Evolutionary conservation across 257 asterid genomes (phyloP), one percentile per base, ranked within the genome.

Genomic region (Paulownia fortunei): DNA sequence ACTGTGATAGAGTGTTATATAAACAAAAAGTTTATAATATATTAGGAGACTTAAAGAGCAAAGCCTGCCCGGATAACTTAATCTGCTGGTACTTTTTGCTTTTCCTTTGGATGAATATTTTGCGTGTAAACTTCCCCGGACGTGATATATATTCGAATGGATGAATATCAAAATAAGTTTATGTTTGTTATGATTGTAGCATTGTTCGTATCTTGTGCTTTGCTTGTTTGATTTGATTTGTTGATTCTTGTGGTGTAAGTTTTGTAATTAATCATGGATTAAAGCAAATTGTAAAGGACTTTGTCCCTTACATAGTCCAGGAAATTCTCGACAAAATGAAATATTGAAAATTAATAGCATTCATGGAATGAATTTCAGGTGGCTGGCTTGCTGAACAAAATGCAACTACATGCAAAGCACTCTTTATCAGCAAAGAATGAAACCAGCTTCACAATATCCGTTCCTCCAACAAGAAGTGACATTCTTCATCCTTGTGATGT

Each of bases 401-500:
- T 95, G 99, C 99, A 95, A 86, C 80, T 95, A 47, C 88, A 84
- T 58, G 96, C 90, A 19, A 74, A 85, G 80, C 74, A 83, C 81
- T 87, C 91, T 26, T 62, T 74, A 52, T 82, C 90, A 26, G 84
- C 82, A 84, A 88, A 88, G 73, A 80, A 83, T 8, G 84, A 84
- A 15, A 83, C 89, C 62, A 78, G 84, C 79, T 88, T 89, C 77
- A 86, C 84, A 41, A 84, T 95, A 61, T 91, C 93, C 5, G 92
- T 88, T 61, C 99, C 99, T 68, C 98, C 98, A 26, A 91, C 96
- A 37, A 88, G 99, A 90, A 95, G 98, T 86, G 99, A 95, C 76
- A 85, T 95, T 82, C 97, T 93, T 77, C 98, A 95, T 89, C 91
- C 99, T 58, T 91, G 97, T 89, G 99, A 95, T 82, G 98, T 95